Base-by-base conservation (phyloP, 331 rosid genomes). In the Arachis monticola region DNA sequence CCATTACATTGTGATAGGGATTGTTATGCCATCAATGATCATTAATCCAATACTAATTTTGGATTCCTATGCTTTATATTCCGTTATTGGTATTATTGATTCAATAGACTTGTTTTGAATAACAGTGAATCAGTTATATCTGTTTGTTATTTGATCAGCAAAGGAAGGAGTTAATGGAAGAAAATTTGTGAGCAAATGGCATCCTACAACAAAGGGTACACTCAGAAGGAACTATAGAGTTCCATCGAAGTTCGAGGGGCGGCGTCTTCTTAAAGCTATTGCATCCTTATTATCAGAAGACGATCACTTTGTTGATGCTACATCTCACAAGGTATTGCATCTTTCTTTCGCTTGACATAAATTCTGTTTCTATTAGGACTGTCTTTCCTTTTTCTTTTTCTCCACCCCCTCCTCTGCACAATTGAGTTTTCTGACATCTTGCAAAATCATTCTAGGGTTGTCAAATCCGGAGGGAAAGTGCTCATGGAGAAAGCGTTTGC, bases 401-500 rank as follows among this genome's bases (percentile, higher is more conserved):
- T 4, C 4, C 40, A 35, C 40, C 40, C 4, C 40, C 40, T 35
- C 40, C 40, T 4, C 40, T 35, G 40, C 40, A 4, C 40, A 35
- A 4, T 35, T 35, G 40, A 35, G 40, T 35, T 35, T 35, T 35
- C 40, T 35, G 40, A 35, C 40, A 35, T 48, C 53, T 48, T 48
- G 11, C n/a, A 48, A 53, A 61, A 73, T 48, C 38, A 60, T 83
- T 68, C 76, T 31, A 92, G 95, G 98, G 98, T 57, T 92, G 98
- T 64, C 98, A 92, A 83, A 90, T 92, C 72, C 85, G 98, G 44
- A 84, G 96, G 84, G 92, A 90, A 79, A 90, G 89, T 60, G 96
- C 98, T 44, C 98, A 92, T 77, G 98, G 98, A 68, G 96, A 92
- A 84, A 92, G 93, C 59, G 98, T 92, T 8, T 92, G 98, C 70